These are phyloP conservation scores for Calonectria ilicicola DNA, from an alignment of 2,329 filamentous ascomycete species.

Conservation along the genomic window DNA sequence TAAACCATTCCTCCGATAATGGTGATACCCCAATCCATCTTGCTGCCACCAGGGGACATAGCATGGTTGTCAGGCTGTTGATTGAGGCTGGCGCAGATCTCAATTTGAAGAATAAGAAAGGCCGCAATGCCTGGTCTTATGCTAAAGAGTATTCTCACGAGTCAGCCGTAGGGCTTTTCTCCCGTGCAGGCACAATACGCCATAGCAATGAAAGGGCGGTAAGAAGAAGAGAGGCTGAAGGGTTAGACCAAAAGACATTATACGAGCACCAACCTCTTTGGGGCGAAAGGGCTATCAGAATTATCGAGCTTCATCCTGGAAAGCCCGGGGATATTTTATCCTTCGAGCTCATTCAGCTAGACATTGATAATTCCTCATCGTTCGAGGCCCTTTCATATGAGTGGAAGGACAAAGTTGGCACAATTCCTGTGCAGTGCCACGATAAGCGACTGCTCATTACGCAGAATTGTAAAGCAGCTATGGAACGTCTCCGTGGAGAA, in stretches of 20 bases:
- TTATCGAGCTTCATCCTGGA: background rate
- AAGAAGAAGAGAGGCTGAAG: background rate
- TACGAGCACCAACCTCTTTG: background rate
- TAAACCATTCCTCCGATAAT: background rate
- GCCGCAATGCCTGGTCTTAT: background rate
- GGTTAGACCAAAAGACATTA: background rate
- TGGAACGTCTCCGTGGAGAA: background rate
- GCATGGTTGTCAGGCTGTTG: background rate
- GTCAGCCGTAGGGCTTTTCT: background rate
- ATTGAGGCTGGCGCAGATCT: background rate
- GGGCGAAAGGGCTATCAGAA: background rate
- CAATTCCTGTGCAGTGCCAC: background rate
- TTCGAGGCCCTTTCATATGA: background rate
- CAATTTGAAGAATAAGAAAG: background rate
- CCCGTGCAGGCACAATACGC: background rate
- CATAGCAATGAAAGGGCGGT: background rate
- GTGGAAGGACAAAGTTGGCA: background rate
- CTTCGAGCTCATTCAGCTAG: background rate
- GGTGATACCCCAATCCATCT: background rate
- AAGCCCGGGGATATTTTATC: background rate
- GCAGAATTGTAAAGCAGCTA: background rate
- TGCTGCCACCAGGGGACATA: background rate
- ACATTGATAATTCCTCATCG: background rate
- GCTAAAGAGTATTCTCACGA: background rate
- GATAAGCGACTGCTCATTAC: background rate